Evolutionary conservation across 1,284 basidiomycete species (phyloP).

Genomic region (Ceratobasidium sp.): DNA sequence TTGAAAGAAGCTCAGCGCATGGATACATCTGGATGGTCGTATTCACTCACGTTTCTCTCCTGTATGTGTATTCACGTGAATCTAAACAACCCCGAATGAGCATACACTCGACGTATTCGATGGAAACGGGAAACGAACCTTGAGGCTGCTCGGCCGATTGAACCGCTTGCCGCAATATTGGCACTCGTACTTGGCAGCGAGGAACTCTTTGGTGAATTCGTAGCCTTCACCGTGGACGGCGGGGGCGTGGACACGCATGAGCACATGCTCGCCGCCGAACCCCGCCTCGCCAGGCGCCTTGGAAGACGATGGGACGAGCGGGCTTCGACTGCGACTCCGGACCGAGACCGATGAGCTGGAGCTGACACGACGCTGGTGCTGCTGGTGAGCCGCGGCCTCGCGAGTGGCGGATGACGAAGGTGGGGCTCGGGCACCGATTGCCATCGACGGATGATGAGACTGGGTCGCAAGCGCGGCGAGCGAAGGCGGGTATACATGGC

Average conservation of each 20-base stretch:
- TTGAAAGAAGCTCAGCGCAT: slow-evolving; percentile 20
- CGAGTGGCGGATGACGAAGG: slow-evolving; percentile 5
- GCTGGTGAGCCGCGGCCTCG: not conserved
- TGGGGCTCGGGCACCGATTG: slow-evolving; percentile 1
- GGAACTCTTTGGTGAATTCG: slow-evolving; percentile 38
- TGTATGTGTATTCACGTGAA: slow-evolving; percentile 83
- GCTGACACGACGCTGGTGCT: slow-evolving; percentile 28
- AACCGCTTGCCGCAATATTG: slow-evolving; percentile 80
- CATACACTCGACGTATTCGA: not conserved
- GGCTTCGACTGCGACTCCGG: slow-evolving; percentile 7
- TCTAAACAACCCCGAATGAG: slow-evolving; percentile 55
- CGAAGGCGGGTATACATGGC: not conserved
- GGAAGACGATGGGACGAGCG: not conserved
- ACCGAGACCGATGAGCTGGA: slow-evolving; percentile 22
- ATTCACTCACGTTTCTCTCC: slow-evolving; percentile 77
- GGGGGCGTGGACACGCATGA: slow-evolving; percentile 40
- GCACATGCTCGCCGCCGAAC: slow-evolving; percentile 18
- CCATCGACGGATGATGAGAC: not conserved
- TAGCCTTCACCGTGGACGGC: slow-evolving; percentile 24
- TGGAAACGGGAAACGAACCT: slow-evolving; percentile 54
- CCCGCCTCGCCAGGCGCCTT: slow-evolving; percentile 11
- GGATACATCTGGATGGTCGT: slow-evolving; percentile 31
- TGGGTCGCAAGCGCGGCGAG: not conserved
- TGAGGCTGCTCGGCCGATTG: slow-evolving; percentile 80
- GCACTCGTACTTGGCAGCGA: slow-evolving; percentile 71